Evolutionary conservation across 2,329 filamentous ascomycete species (phyloP), one percentile per base, ranked within the genome.

Genomic region (Cercospora janseana): DNA sequence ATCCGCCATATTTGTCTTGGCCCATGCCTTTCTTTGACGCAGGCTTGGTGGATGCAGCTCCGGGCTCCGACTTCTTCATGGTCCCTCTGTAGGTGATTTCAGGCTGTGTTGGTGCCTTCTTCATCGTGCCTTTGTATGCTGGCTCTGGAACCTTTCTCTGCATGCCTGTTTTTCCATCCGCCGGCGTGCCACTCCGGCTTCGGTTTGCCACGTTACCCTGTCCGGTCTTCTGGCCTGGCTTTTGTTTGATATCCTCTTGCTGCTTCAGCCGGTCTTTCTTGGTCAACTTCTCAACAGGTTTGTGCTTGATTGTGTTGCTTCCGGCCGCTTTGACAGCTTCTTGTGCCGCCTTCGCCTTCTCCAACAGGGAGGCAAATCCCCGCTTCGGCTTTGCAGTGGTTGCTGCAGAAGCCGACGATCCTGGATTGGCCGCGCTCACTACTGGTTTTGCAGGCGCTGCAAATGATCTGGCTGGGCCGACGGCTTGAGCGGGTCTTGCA

Each of bases 361-460:
- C 84, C 70, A 91, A 77, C 52, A 89, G 85, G 62, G 89, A 86
- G 28, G 83, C 80, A 66, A 82, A 91, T 2, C 85, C 83, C 63
- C 86, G 87, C 68, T 88, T 83, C 1, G 78, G 70, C 2, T 55
- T 54, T 29, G 67, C 48, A 10, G 61, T 8, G 64, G 54, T 50
- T 48, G 52, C 38, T 13, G 63, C 49, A 12, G 53, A 26, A 16
- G 53, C 37, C 15, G 56, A 28, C 8, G 52, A 34, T 16, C 58
- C 42, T 13, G 57, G 35, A 15, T 53, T 20, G 13, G 44, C 16
- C 8, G 51, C 52, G 15, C 56, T 58, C 21, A 47, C 24, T 8
- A 37, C 29, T 24, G 54, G 23, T 21, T 46, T 51, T 16, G 37
- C 43, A 8, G 41, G 24, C 21, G 24, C 34, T 4, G 43, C 16